A percentile compares a stretch with the other conserved stretches of the same genome.
Conservation (phyloP, 257 asterid genomes). For the Solanum pennellii region DNA sequence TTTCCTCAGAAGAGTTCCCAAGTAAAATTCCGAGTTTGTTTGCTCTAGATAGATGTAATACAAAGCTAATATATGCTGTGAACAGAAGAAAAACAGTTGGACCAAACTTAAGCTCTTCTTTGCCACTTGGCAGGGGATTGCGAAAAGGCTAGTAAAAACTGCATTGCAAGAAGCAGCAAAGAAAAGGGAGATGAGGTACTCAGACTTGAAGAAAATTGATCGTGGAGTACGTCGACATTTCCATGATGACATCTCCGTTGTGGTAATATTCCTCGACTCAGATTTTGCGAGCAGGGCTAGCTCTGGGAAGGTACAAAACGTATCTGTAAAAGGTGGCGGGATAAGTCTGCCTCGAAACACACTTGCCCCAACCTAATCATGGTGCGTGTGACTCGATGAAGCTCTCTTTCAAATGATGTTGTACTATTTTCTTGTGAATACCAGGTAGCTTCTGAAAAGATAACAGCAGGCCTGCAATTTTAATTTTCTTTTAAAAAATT, state of each 20-base stretch:
- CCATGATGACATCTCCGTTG: slow-evolving; percentile 81
- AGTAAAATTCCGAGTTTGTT: background rate
- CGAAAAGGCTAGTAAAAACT: slow-evolving; percentile 61
- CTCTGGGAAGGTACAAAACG: slow-evolving; percentile 25
- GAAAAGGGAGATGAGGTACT: slow-evolving; percentile 90
- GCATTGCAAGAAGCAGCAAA: slow-evolving; percentile 82
- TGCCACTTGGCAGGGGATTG: slow-evolving; percentile 52
- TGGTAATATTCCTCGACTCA: slow-evolving; percentile 59
- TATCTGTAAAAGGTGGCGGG: slow-evolving; percentile 66
- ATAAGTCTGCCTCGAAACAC: slow-evolving; percentile 29
- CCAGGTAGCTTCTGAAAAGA: slow-evolving; percentile 28
- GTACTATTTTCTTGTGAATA: slow-evolving; percentile 20
- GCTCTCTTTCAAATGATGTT: slow-evolving; percentile 9
- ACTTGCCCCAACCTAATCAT: slow-evolving; percentile 36
- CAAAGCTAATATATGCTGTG: background rate
- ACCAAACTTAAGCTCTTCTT: background rate
- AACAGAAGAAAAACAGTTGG: background rate
- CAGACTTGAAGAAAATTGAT: slow-evolving; percentile 77
- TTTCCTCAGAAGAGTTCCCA: background rate
- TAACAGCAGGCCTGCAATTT: slow-evolving; percentile 31
- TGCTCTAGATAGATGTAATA: background rate
- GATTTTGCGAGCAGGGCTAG: slow-evolving; percentile 65
- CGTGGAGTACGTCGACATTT: slow-evolving; percentile 82
- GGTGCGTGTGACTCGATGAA: slow-evolving; percentile 10
- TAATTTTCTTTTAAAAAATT: slow-evolving; percentile 3